These are phyloP conservation scores for Scheffersomyces coipomensis DNA, from an alignment of 805 yeast genomes.

Conservation along the genomic window DNA sequence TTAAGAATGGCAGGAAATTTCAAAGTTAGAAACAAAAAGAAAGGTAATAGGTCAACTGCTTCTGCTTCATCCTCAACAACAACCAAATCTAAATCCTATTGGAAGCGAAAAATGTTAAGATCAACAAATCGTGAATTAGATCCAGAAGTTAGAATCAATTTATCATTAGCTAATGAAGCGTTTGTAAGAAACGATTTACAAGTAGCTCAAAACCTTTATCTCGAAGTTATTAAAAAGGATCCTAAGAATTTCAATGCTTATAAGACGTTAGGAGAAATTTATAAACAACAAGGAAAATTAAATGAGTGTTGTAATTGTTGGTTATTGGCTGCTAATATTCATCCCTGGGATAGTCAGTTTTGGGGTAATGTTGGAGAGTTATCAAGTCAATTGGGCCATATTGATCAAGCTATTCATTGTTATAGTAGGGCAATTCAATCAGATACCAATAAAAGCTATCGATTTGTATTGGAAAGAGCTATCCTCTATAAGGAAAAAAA, in stretches of 20 bases:
- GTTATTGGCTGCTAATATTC: conserved; percentile 78
- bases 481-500: conserved; percentile 64
- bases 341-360: conserved; percentile 70
- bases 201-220: conserved; percentile 57
- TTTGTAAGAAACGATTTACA: conserved; percentile 65
- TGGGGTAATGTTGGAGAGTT: conserved; percentile 78
- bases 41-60: no score
- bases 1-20: conserved; percentile 68
- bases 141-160: conserved; percentile 67
- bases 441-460: conserved; percentile 29
- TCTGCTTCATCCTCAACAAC: no score
- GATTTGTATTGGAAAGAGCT: conserved; percentile 63
- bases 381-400: conserved; percentile 63
- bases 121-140: conserved; percentile 47
- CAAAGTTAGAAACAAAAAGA: conserved; percentile 39
- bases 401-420: conserved; percentile 77
- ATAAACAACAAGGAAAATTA: conserved; percentile 60
- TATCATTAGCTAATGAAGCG: conserved; percentile 78
- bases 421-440: conserved; percentile 42
- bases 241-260: conserved; percentile 80
- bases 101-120: conserved; percentile 35
- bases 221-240: conserved; percentile 74
- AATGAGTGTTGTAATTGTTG: conserved; percentile 78
- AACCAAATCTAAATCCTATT: conserved; percentile 33
- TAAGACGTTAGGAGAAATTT: conserved; percentile 84